Evolutionary conservation across 176 grass and related monocot genomes (phyloP).

Genomic region (Oryza officinalis): DNA sequence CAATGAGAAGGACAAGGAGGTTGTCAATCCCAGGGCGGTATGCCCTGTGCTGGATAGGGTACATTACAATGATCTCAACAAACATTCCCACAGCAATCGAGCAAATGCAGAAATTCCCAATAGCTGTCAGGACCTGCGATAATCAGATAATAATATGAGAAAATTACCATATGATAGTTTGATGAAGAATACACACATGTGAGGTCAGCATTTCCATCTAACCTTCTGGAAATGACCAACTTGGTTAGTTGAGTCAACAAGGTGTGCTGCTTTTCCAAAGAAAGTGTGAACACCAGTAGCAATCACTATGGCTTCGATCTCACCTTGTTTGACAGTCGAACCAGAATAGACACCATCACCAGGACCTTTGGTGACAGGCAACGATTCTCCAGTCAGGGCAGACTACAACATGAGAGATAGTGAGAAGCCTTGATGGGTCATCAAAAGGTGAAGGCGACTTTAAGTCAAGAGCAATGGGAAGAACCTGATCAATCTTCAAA

Average conservation of each 20-base stretch:
- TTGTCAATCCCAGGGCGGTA: conserved; percentile 79
- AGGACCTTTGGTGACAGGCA: conserved; percentile 69
- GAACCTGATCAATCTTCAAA: conserved; percentile 84
- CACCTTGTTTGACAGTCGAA: conserved; percentile 77
- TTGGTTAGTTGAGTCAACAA: conserved; percentile 81
- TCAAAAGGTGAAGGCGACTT: neutral
- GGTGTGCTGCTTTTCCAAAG: conserved; percentile 83
- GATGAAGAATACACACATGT: neutral
- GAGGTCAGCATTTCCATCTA: neutral
- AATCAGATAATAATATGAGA: neutral
- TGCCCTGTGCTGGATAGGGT: conserved; percentile 63
- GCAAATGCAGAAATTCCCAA: conserved; percentile 83
- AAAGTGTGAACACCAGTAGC: conserved; percentile 85
- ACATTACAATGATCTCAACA: conserved; percentile 83
- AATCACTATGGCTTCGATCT: conserved; percentile 74
- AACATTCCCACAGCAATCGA: conserved; percentile 72
- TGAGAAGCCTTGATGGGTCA: neutral
- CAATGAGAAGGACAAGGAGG: conserved; percentile 77
- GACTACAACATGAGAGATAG: conserved; percentile 41
- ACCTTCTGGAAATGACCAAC: conserved; percentile 88
- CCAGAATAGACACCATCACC: conserved; percentile 83
- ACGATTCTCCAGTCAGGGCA: conserved; percentile 69
- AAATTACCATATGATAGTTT: neutral
- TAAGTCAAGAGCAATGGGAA: neutral
- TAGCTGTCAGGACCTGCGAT: conserved; percentile 65